Base-by-base conservation (phyloP, 2,329 filamentous ascomycete genomes). In the Hymenoscyphus fraxineus region DNA sequence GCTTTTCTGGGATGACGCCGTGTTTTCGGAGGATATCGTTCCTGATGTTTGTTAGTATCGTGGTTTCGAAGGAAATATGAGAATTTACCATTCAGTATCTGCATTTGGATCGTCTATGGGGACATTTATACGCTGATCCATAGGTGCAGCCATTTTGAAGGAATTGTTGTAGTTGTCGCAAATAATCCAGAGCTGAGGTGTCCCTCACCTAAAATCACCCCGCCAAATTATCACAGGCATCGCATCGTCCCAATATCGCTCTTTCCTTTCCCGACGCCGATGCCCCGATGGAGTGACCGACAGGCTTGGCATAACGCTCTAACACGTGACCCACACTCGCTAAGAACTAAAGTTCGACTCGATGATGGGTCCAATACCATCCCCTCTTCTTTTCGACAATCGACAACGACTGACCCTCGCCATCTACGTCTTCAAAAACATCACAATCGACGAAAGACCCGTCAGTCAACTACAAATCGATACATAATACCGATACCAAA, bases 21-120 rank as follows among this genome's bases (percentile, higher is more conserved):
- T 99, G 93, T 78, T 96, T 96, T 72, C 95, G 91, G 64, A 99
- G 88, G 74, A 99, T 99, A 72, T 99, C 95, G 77, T 99, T 99
- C 93, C 93, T 97, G n/a, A 47, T 22, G 31, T n/a, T 22, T 38
- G 41, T 47, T 39, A 44, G 65, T 59, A 39, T 59, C 31, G 31
- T 44, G 27, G 31, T 22, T 65, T 32, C 27, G 41, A 35, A 15
- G 12, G 41, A 44, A 12, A 54, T 22, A 6, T 39, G 10, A 60
- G 54, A 57, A 61, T 70, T 65, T 80, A 93, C 95, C 95, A 99
- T 88, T 99, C 95, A 68, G 95, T 99, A 76, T 99, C 95, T 68
- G 93, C 95, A 75, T 98, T 96, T 39, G 94, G 94, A 76, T 98
- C 89, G 76, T 96, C 92, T 70, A 99, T 90, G 56, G 93, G 93